Evolutionary conservation across 768 basidiomycete genomes (phyloP).

Genomic region (Pisolithus tinctorius): DNA sequence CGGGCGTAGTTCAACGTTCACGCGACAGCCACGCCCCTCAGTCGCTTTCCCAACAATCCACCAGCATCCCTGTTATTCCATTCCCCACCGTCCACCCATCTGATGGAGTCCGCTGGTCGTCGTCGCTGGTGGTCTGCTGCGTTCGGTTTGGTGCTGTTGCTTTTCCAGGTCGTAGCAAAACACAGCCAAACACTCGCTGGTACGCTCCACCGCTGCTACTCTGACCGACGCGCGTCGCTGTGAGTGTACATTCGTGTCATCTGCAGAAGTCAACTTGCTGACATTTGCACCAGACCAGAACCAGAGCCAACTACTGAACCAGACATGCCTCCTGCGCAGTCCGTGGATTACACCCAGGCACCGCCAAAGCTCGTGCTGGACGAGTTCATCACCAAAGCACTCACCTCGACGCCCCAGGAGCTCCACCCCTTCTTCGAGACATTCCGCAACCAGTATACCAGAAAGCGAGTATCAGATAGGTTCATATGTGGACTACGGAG

Average conservation of each 20-base stretch:
- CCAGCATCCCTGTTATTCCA: neutral
- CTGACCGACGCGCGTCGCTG: slow-evolving; percentile 20
- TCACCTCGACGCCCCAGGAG: slow-evolving; percentile 61
- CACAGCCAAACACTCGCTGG: slow-evolving; percentile 22
- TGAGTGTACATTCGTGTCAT: neutral
- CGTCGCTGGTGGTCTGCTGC: slow-evolving; percentile 6
- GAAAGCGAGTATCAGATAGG: slow-evolving; percentile 51
- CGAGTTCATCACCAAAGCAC: slow-evolving; percentile 61
- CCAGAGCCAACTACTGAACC: neutral
- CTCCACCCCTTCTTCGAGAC: slow-evolving; percentile 74
- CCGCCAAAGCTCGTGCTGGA: slow-evolving; percentile 66
- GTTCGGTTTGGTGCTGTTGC: slow-evolving; percentile 27
- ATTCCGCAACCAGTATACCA: slow-evolving; percentile 59
- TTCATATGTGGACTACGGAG: neutral
- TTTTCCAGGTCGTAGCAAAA: slow-evolving; percentile 28
- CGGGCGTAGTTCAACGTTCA: neutral
- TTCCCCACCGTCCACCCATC: neutral
- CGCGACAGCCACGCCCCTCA: neutral
- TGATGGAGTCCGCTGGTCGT: neutral
- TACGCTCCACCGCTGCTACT: slow-evolving; percentile 11
- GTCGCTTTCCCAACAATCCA: neutral
- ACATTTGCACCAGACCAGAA: neutral
- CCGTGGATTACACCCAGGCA: slow-evolving; percentile 30
- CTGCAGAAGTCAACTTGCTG: no score
- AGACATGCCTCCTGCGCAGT: slow-evolving; percentile 27